phyloP scores from a whole-genome alignment of 192 early-diverging fungal species.

The Kappamyces sp. region DNA sequence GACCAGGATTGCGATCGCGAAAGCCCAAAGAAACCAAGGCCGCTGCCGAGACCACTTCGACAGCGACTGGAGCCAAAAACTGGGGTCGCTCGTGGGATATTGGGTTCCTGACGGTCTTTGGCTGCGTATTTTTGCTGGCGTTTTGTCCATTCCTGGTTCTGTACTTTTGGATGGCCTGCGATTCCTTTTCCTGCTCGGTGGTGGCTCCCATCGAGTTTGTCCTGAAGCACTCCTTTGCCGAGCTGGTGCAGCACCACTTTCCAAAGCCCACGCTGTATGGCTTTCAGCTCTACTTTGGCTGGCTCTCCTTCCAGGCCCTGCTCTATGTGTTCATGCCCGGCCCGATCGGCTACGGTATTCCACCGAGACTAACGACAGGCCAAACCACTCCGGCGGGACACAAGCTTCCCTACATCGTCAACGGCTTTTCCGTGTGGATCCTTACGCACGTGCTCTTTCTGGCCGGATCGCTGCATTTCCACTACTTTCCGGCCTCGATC shows the following conservation, averaged over 20 bases:
- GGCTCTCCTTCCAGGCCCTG: slow-evolving; percentile 65
- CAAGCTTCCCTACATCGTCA: slow-evolving; percentile 70
- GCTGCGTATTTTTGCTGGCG: slow-evolving; percentile 50
- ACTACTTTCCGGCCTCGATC: slow-evolving; percentile 58
- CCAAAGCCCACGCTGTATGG: slow-evolving; percentile 44
- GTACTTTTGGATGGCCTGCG: slow-evolving; percentile 65
- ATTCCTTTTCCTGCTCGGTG: slow-evolving; percentile 59
- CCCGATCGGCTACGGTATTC: slow-evolving; percentile 57
- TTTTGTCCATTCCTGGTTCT: slow-evolving; percentile 60
- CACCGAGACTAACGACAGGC: not conserved
- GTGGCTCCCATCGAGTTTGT: slow-evolving; percentile 43
- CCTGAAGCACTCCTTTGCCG: slow-evolving; percentile 14
- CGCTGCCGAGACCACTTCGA: not conserved
- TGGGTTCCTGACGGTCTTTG: slow-evolving; percentile 41
- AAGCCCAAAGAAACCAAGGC: slow-evolving; percentile 2
- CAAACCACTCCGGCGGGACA: slow-evolving; percentile 73
- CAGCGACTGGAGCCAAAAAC: slow-evolving; percentile 23
- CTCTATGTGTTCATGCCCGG: slow-evolving; percentile 64
- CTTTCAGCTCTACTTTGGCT: slow-evolving; percentile 51
- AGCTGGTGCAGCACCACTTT: slow-evolving; percentile 26
- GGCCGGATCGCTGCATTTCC: slow-evolving; percentile 53
- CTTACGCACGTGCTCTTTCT: slow-evolving; percentile 66
- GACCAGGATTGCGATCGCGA: not conserved
- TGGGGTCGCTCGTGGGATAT: slow-evolving; percentile 26
- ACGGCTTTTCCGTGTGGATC: slow-evolving; percentile 68